phyloP scores from a whole-genome alignment of 805 yeast species.

The Candida piceae region DNA sequence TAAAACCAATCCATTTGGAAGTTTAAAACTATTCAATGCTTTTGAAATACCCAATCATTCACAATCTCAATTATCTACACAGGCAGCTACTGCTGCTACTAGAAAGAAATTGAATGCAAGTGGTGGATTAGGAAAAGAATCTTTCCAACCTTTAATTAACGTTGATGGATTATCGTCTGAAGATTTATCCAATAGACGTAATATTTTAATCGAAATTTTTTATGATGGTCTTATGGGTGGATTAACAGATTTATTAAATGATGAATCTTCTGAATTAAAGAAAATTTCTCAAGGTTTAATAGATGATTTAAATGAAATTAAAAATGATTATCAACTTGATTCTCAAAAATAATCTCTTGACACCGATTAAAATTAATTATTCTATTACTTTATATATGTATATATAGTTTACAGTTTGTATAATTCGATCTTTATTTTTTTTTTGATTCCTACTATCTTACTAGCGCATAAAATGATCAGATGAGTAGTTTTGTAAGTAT shows the following conservation, averaged over 20 bases:
- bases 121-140: conserved; percentile 5
- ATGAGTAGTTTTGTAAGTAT: too few species aligned
- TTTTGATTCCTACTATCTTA: too few species aligned
- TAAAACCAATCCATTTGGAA: conserved; percentile 58
- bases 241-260: conserved; percentile 47
- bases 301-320: conserved; percentile 12
- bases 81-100: background rate
- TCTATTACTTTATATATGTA: too few species aligned
- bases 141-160: conserved; percentile 23
- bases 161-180: conserved; percentile 50
- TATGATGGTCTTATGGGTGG: conserved; percentile 44
- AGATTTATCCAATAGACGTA: conserved; percentile 52
- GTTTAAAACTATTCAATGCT: conserved; percentile 52
- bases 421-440: too few species aligned
- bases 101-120: background rate
- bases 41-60: conserved; percentile 19
- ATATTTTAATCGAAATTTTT: conserved; percentile 50
- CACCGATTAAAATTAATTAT: too few species aligned
- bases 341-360: conserved; percentile 3
- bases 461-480: too few species aligned
- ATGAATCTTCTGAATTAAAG: conserved; percentile 34
- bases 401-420: too few species aligned
- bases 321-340: conserved; percentile 15
- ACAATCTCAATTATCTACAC: conserved; percentile 3
- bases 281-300: conserved; percentile 13